Evolutionary conservation across 257 asterid species (phyloP).

Genomic region (Phtheirospermum japonicum): DNA sequence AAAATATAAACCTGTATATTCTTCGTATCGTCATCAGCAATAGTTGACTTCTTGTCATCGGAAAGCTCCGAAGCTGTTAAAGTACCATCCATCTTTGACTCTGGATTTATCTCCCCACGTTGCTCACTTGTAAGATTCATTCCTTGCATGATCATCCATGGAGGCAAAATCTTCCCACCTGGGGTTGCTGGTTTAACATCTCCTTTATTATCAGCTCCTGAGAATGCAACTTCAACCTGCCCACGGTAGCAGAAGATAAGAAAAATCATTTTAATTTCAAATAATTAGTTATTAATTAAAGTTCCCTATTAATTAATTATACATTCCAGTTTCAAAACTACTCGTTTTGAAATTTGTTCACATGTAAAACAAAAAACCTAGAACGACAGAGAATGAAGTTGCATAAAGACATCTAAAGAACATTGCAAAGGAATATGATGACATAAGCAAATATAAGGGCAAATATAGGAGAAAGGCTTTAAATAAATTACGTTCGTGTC

Average conservation of each 20-base stretch:
- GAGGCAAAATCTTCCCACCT: slow-evolving; percentile 96
- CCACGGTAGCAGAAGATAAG: slow-evolving; percentile 15
- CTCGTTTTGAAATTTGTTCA: too few relatives aligned
- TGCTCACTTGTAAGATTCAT: slow-evolving; percentile 92
- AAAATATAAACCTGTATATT: slow-evolving; percentile 51
- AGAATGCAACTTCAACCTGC: slow-evolving; percentile 94
- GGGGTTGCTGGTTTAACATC: slow-evolving; percentile 51
- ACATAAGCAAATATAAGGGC: background rate
- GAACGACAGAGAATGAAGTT: too few relatives aligned
- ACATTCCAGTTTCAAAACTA: too few relatives aligned
- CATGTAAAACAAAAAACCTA: too few relatives aligned
- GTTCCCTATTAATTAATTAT: too few relatives aligned
- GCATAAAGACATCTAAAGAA: background rate
- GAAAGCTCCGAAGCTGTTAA: slow-evolving; percentile 39
- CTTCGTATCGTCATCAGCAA: slow-evolving; percentile 53
- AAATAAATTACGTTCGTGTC: slow-evolving; percentile 68
- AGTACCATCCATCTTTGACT: slow-evolving; percentile 46
- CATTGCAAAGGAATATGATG: background rate
- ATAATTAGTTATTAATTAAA: too few relatives aligned
- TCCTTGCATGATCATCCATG: slow-evolving; percentile 95
- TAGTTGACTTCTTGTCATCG: slow-evolving; percentile 67
- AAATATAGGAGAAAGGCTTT: slow-evolving; percentile 14
- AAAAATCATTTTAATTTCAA: background rate
- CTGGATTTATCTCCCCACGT: slow-evolving; percentile 71
- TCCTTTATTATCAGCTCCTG: slow-evolving; percentile 79